Evolutionary conservation across 2,329 filamentous ascomycete species (phyloP).

Genomic region (Colletotrichum lupini): DNA sequence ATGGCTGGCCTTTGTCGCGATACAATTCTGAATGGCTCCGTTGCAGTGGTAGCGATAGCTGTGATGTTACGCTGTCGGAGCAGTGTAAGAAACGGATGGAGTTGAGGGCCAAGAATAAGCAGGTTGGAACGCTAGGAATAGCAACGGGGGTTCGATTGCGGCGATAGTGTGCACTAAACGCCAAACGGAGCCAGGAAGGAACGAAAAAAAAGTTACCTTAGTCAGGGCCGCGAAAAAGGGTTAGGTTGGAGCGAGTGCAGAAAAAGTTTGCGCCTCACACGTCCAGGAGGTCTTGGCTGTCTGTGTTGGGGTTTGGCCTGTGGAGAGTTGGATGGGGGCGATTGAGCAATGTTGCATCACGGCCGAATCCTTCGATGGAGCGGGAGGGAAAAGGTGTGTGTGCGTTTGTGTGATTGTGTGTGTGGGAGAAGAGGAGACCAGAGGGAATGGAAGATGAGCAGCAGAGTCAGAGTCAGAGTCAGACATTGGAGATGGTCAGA

Average conservation of each 20-base stretch:
- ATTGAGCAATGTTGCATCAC: slow-evolving; percentile 24
- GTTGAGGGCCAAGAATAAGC: slow-evolving; percentile 14
- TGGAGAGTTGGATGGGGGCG: slow-evolving; percentile 2
- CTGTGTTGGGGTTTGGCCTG: slow-evolving; percentile 22
- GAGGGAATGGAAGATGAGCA: not conserved
- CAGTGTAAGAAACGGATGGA: slow-evolving; percentile 25
- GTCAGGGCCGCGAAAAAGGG: not conserved
- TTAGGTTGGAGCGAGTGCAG: not conserved
- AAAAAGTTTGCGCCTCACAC: slow-evolving; percentile 11
- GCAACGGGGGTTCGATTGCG: slow-evolving; percentile 14
- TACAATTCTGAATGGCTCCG: not conserved
- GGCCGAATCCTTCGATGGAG: slow-evolving; percentile 16
- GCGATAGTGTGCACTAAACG: not conserved
- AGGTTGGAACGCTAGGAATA: slow-evolving; percentile 31
- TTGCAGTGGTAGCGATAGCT: not conserved
- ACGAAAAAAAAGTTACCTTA: too few relatives aligned
- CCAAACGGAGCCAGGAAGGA: slow-evolving; percentile 1
- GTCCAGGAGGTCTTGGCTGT: slow-evolving; percentile 29
- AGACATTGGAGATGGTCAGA: not conserved
- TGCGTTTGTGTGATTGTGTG: not conserved
- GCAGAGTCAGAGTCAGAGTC: too few relatives aligned
- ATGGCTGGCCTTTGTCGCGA: not conserved
- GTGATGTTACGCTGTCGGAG: slow-evolving; percentile 2
- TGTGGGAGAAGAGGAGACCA: not conserved
- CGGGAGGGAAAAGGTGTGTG: not conserved